Evolutionary conservation across 805 yeast species (phyloP).

Genomic region (Candida golubevii): DNA sequence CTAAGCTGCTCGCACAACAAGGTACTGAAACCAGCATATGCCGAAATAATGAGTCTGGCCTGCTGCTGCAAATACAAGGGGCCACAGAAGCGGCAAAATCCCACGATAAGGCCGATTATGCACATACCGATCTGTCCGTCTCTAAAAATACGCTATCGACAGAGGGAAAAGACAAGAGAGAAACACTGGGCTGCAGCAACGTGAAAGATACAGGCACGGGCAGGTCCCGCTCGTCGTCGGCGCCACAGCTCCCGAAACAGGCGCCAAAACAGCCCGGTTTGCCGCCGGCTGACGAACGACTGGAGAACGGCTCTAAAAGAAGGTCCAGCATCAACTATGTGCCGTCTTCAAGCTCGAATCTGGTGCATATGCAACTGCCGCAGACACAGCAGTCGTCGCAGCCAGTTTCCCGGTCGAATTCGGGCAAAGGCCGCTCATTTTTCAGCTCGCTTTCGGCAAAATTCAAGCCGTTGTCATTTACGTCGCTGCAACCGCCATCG

Average conservation of each 20-base stretch:
- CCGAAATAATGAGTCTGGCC: not conserved
- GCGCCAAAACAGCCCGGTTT: not conserved
- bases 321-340: conserved; percentile 8
- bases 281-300: no score
- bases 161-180: no score
- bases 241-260: conserved; percentile 12
- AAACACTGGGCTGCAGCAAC: no score
- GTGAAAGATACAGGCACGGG: not conserved
- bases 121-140: no score
- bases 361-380: no score
- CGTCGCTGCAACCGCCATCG: conserved; percentile 1
- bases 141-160: no score
- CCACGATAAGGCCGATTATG: no score
- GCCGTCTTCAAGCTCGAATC: not conserved
- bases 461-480: conserved; percentile 25
- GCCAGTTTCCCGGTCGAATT: not conserved
- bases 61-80: no score
- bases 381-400: no score
- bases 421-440: conserved; percentile 19
- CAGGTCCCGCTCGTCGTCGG: conserved; percentile 26
- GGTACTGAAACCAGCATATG: not conserved
- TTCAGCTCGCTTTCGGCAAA: conserved; percentile 40
- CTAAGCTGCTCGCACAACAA: not conserved
- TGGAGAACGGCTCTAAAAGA: not conserved
- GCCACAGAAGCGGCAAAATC: no score